Percentiles rank a stretch among this genome's conserved stretches.
phyloP scores from a whole-genome alignment of 1,284 basidiomycete species.

The Singerocomus inundabilis region DNA sequence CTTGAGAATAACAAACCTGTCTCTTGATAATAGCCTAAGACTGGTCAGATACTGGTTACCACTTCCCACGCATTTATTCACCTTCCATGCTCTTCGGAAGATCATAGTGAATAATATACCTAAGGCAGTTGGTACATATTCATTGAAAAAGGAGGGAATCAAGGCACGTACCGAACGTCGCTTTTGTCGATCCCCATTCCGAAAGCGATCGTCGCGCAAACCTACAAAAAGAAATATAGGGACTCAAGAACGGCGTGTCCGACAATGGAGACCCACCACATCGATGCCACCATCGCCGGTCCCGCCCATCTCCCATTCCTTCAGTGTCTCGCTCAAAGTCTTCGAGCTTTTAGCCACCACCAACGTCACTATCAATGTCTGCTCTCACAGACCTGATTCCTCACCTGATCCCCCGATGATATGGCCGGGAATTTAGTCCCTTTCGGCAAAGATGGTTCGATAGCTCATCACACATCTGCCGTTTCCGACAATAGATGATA shows the following conservation, averaged over 20 bases:
- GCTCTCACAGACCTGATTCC: conserved; percentile 11
- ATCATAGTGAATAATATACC: conserved; percentile 78
- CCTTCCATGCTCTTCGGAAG: conserved; percentile 84
- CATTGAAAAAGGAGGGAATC: not conserved
- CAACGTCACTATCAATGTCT: not conserved
- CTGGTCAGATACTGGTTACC: not conserved
- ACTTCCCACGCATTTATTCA: conserved; percentile 26
- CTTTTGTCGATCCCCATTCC: conserved; percentile 89
- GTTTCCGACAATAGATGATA: conserved; percentile 76
- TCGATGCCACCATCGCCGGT: conserved; percentile 53
- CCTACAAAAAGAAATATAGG: conserved; percentile 37
- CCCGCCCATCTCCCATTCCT: conserved; percentile 61
- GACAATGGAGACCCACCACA: conserved; percentile 44
- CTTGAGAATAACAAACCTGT: conserved; percentile 52
- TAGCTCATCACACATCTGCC: conserved; percentile 66
- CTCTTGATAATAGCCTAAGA: conserved; percentile 83
- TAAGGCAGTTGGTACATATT: conserved; percentile 25
- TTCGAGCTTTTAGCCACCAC: conserved; percentile 37
- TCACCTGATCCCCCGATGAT: conserved; percentile 66
- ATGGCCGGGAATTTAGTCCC: conserved; percentile 71
- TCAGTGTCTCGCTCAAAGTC: conserved; percentile 58
- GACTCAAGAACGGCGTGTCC: not conserved
- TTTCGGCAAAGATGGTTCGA: conserved; percentile 58
- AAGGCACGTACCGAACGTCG: conserved; percentile 61
- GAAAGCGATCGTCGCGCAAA: conserved; percentile 75